Evolutionary conservation across 23 red algal species (phyloP).

Genomic region (Agarophyton chilense): DNA sequence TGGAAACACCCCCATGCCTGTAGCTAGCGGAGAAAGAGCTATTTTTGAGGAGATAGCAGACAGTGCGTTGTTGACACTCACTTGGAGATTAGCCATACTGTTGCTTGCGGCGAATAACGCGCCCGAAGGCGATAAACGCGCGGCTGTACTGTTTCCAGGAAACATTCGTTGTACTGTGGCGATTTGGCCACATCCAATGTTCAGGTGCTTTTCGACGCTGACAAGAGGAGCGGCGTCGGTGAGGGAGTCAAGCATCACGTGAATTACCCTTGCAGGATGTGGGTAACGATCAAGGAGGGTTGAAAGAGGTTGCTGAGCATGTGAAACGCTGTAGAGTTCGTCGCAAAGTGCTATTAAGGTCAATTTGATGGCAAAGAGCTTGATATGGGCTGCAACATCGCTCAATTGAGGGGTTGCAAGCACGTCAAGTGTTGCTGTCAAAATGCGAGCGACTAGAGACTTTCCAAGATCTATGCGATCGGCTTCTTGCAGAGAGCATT

Average conservation of each 20-base stretch:
- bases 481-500: constrained; percentile 2
- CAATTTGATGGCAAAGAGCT: neutral
- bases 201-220: neutral
- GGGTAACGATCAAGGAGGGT: neutral
- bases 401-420: neutral
- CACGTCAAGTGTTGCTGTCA: constrained; percentile 18
- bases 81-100: neutral
- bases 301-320: constrained; percentile 9
- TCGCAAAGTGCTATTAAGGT: constrained; percentile 7
- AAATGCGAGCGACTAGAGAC: constrained; percentile 16
- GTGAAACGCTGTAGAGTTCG: constrained; percentile 1
- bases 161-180: neutral
- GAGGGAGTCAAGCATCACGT: neutral
- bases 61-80: constrained; percentile 9
- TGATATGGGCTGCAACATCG: constrained; percentile 3
- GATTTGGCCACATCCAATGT: constrained; percentile 15
- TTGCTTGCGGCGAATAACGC: neutral
- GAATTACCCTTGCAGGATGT: constrained; percentile 4
- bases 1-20: neutral
- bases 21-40: neutral
- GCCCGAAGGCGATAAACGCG: neutral
- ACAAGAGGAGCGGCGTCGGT: neutral
- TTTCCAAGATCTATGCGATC: constrained; percentile 30
- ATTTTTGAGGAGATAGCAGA: constrained; percentile 9
- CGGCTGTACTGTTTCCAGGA: neutral